These are phyloP conservation scores for Zizania palustris DNA, from an alignment of 202 grass and related monocot genomes.

Conservation along the genomic window DNA sequence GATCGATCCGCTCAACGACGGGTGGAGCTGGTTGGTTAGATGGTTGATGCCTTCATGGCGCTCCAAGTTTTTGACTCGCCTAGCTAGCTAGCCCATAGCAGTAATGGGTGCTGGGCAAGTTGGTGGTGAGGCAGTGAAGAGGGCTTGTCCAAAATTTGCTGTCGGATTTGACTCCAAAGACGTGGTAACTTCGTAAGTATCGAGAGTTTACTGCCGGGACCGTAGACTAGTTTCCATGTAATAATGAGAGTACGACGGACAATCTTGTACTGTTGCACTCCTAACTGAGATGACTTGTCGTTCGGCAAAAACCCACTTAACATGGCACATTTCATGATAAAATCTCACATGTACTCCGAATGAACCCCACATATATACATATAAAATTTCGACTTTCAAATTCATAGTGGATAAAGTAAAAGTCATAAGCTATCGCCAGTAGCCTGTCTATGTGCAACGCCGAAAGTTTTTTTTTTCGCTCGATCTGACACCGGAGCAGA, in stretches of 20 bases:
- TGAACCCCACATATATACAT: not conserved
- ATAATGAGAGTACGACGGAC: not conserved
- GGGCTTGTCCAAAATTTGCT: conserved; percentile 32
- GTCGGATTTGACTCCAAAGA: not conserved
- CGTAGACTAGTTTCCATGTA: too few relatives aligned
- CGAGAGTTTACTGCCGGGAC: not conserved
- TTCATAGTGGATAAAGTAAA: too few relatives aligned
- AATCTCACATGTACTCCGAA: too few relatives aligned
- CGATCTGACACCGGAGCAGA: conserved; percentile 29
- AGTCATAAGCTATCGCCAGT: not conserved
- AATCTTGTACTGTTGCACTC: not conserved
- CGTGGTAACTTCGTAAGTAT: not conserved
- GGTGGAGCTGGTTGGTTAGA: not conserved
- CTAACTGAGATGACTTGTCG: not conserved
- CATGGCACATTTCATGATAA: not conserved
- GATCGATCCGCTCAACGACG: not conserved
- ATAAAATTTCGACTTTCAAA: not conserved
- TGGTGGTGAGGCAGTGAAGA: not conserved
- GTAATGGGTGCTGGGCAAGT: conserved; percentile 18
- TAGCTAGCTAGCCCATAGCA: not conserved
- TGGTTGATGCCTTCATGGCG: conserved; percentile 13
- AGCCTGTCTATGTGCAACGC: not conserved
- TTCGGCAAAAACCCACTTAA: not conserved
- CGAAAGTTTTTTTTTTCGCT: not conserved
- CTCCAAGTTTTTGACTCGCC: conserved; percentile 17